phyloP scores from a whole-genome alignment of 2,329 filamentous ascomycete genomes.

The Ophiostoma sp. region DNA sequence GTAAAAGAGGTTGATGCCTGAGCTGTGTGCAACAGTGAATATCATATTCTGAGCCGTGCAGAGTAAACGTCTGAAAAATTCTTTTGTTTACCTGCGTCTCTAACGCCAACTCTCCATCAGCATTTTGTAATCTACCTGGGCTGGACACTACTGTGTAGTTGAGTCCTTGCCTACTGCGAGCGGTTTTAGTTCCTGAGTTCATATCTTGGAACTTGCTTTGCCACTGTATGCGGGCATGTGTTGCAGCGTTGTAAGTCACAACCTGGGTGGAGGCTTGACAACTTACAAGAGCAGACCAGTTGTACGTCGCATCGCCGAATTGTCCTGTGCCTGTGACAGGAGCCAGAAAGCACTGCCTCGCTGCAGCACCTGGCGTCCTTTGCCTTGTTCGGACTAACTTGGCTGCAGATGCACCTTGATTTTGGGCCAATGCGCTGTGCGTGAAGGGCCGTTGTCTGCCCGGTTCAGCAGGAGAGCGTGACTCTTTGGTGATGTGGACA shows the following conservation, averaged over 20 bases:
- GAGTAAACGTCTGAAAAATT: neutral
- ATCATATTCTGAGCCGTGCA: neutral
- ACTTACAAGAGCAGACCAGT: neutral
- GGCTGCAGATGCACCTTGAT: neutral
- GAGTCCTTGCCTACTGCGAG: neutral
- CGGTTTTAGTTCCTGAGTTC: neutral
- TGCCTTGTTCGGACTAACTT: slow-evolving; percentile 12
- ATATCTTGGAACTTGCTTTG: neutral
- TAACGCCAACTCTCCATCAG: neutral
- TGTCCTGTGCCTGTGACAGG: neutral
- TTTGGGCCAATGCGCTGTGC: slow-evolving; percentile 13
- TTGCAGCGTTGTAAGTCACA: neutral
- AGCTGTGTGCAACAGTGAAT: neutral
- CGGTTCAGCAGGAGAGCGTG: neutral
- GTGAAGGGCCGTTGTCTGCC: neutral
- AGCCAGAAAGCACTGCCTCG: slow-evolving; percentile 16
- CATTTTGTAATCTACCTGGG: neutral
- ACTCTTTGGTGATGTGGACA: neutral
- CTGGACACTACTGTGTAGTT: neutral
- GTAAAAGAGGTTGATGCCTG: slow-evolving; percentile 4
- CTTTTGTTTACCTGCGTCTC: neutral
- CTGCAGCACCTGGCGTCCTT: neutral
- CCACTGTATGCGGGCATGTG: neutral
- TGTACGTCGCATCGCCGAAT: neutral
- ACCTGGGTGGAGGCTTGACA: neutral